Conservation (phyloP, 2,329 filamentous ascomycete genomes). For the Aschersonia sp. region DNA sequence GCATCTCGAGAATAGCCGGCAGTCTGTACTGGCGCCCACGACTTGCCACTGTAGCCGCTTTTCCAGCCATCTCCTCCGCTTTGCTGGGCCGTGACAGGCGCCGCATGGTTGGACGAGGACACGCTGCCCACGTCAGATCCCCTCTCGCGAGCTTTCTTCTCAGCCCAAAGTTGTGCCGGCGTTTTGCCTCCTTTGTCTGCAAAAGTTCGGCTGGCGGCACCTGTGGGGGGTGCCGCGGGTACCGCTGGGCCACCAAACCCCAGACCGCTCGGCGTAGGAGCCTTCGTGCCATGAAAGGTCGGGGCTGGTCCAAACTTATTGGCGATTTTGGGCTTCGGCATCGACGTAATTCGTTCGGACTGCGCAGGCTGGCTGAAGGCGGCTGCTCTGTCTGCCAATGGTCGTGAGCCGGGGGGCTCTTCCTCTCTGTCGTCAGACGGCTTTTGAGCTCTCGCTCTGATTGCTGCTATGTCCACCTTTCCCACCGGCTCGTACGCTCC, state of each 20-base stretch:
- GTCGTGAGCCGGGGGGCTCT: constrained; percentile 31
- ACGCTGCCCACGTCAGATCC: constrained; percentile 30
- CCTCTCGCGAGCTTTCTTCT: constrained; percentile 80
- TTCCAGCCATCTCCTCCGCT: constrained; percentile 72
- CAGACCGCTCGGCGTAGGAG: constrained; percentile 59
- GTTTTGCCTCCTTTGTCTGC: constrained; percentile 93
- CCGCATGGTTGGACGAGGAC: constrained; percentile 26
- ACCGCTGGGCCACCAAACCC: constrained; percentile 47
- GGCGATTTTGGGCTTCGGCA: constrained; percentile 90
- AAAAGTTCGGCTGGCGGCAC: constrained; percentile 79
- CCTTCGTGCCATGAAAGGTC: constrained; percentile 76
- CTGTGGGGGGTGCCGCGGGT: constrained; percentile 46
- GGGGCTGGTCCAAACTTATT: constrained; percentile 69
- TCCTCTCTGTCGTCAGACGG: constrained; percentile 24
- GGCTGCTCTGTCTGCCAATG: constrained; percentile 61
- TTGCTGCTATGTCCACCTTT: constrained; percentile 94
- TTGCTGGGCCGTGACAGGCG: constrained; percentile 49
- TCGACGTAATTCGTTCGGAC: constrained; percentile 67
- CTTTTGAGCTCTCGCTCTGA: constrained; percentile 69
- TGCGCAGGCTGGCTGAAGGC: constrained; percentile 48
- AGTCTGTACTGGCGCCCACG: constrained; percentile 74
- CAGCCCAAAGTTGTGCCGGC: constrained; percentile 90
- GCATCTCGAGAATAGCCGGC: constrained; percentile 47
- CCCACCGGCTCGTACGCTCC: constrained; percentile 90
- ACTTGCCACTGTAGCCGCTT: constrained; percentile 81